Evolutionary conservation across 2,329 filamentous ascomycete genomes (phyloP).

Genomic region (Lachnellula arida): DNA sequence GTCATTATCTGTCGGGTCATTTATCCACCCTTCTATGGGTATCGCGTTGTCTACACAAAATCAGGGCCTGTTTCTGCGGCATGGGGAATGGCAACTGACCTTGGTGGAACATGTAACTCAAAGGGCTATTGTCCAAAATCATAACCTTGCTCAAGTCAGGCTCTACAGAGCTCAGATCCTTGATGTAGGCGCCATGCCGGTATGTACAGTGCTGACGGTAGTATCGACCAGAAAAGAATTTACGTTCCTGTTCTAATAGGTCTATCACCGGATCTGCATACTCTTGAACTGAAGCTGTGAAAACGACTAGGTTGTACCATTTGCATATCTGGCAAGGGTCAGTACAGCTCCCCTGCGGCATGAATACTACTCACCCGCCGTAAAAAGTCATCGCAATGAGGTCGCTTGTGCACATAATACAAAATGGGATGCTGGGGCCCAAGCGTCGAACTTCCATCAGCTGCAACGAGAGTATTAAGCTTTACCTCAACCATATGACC

Average conservation of each 20-base stretch:
- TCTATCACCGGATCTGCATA: conserved; percentile 99
- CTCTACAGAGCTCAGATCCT: conserved; percentile 93
- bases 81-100: conserved; percentile 50
- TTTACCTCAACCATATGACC: conserved; percentile 99
- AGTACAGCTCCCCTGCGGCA: conserved; percentile 14
- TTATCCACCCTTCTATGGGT: conserved; percentile 99
- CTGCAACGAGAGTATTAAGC: conserved; percentile 66
- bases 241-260: conserved; percentile 94
- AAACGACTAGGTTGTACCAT: conserved; percentile 97
- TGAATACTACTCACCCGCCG: conserved; percentile 56
- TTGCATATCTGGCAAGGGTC: conserved; percentile 66
- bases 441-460: conserved; percentile 59
- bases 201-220: conserved; percentile 97
- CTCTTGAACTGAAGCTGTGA: conserved; percentile 96
- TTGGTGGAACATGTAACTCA: conserved; percentile 98
- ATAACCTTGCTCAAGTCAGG: conserved; percentile 96
- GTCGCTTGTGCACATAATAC: conserved; percentile 98
- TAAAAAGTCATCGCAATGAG: conserved; percentile 93
- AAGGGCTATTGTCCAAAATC: conserved; percentile 96
- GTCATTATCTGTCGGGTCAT: conserved; percentile 94
- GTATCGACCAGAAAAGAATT: conserved; percentile 90
- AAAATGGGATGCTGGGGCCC: conserved; percentile 92
- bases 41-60: conserved; percentile 83
- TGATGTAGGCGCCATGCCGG: conserved; percentile 94
- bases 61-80: neutral